These are phyloP conservation scores for Colletotrichum salicis DNA, from an alignment of 2,329 filamentous ascomycete species.

Conservation along the genomic window DNA sequence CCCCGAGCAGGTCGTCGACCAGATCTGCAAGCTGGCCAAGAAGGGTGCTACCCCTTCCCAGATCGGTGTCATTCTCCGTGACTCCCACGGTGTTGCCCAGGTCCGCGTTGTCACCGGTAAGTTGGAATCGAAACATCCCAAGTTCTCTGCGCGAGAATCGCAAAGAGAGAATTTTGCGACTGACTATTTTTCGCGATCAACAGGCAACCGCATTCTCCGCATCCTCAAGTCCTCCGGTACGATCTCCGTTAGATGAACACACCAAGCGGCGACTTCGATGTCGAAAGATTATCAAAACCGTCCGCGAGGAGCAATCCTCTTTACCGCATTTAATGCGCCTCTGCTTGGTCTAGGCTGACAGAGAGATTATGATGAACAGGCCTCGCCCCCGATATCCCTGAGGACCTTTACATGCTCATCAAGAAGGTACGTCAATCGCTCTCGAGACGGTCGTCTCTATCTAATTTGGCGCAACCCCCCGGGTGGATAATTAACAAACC, in stretches of 20 bases:
- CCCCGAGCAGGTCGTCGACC: conserved; percentile 97
- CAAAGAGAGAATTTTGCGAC: conserved; percentile 38
- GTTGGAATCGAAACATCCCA: conserved; percentile 45
- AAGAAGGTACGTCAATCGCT: conserved; percentile 79
- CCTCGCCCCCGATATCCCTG: conserved; percentile 97
- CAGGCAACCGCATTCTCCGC: conserved; percentile 99
- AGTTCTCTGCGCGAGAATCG: neutral
- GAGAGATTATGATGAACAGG: conserved; percentile 84
- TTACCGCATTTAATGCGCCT: conserved; percentile 66
- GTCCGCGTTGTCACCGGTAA: conserved; percentile 97
- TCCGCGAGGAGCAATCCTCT: conserved; percentile 28
- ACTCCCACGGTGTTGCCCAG: conserved; percentile 97
- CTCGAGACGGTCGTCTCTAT: neutral
- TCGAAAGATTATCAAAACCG: neutral
- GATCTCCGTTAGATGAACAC: conserved; percentile 56
- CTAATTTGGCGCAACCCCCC: neutral
- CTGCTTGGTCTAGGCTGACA: conserved; percentile 93
- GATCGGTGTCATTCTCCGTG: conserved; percentile 98
- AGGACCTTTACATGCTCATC: conserved; percentile 99
- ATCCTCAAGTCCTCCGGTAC: conserved; percentile 98
- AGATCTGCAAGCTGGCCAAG: conserved; percentile 98
- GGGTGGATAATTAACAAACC: conserved; percentile 1
- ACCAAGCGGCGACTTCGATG: conserved; percentile 29
- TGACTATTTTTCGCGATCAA: conserved; percentile 51
- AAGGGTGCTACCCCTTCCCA: conserved; percentile 99